phyloP scores from a whole-genome alignment of 2,329 filamentous ascomycete species.

The Penicillium occitanis region DNA sequence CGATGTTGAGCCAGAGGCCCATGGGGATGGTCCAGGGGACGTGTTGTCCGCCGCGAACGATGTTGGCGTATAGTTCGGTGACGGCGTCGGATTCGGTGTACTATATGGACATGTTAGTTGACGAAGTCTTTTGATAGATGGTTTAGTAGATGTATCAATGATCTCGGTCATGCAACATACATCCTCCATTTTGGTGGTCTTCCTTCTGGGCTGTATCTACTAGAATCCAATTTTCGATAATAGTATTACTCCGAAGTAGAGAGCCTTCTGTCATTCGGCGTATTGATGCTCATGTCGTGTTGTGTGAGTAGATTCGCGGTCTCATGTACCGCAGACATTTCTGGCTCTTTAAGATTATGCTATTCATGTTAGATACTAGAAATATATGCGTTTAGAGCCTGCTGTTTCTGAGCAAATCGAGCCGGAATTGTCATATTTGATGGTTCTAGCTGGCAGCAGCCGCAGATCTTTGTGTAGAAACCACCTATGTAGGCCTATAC shows the following conservation, averaged over 20 bases:
- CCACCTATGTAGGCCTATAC: not conserved
- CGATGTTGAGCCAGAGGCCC: conserved; percentile 4
- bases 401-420: too few relatives aligned
- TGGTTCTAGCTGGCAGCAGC: not conserved
- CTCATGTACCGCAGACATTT: not conserved
- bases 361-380: not conserved
- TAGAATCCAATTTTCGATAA: too few relatives aligned
- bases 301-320: not conserved
- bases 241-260: too few relatives aligned
- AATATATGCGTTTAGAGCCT: not conserved
- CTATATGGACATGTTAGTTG: not conserved
- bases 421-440: not conserved
- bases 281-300: not conserved
- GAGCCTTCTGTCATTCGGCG: too few relatives aligned
- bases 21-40: not conserved
- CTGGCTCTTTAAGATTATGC: not conserved
- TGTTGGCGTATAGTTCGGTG: not conserved
- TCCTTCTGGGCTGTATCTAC: too few relatives aligned
- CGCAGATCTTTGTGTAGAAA: not conserved
- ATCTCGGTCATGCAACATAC: not conserved
- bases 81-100: not conserved
- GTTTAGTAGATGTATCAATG: not conserved
- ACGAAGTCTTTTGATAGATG: not conserved
- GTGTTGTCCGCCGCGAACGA: not conserved
- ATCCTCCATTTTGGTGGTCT: not conserved